These are phyloP conservation scores for Phialophora tarda DNA, from an alignment of 2,329 filamentous ascomycete species.

Conservation along the genomic window DNA sequence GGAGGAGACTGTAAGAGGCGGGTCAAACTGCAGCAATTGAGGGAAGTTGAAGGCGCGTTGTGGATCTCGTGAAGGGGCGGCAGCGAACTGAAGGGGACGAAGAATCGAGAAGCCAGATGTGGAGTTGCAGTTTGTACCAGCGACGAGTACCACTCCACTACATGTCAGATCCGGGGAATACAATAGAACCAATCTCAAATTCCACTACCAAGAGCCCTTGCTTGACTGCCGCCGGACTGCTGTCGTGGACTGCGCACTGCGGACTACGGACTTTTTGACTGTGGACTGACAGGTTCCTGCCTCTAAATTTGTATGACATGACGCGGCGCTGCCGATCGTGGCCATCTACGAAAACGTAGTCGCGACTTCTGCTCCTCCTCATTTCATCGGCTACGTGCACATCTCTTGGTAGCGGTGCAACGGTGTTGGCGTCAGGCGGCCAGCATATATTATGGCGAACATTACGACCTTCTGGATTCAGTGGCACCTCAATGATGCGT, in stretches of 20 bases:
- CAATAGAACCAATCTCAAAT: background rate
- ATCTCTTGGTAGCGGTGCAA: background rate
- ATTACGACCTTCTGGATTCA: background rate
- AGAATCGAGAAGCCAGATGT: constrained; percentile 11
- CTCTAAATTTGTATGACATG: constrained; percentile 20
- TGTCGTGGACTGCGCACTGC: background rate
- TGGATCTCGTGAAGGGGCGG: constrained; percentile 8
- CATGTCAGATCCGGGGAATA: background rate
- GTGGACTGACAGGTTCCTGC: constrained; percentile 2
- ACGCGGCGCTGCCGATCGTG: constrained; percentile 9
- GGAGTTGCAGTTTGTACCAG: background rate
- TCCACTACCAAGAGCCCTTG: background rate
- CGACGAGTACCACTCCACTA: background rate
- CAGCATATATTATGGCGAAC: constrained; percentile 1
- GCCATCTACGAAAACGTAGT: background rate
- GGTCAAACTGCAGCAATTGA: background rate
- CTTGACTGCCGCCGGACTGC: background rate
- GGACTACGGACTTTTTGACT: background rate
- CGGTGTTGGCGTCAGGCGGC: background rate
- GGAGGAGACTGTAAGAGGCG: background rate
- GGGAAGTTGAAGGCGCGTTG: constrained; percentile 1
- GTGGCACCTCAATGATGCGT: background rate
- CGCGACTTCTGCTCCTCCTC: background rate
- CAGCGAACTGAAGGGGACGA: background rate
- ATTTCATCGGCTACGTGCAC: no score